Evolutionary conservation across 108 stramenopile species (phyloP).

Genomic region (Nitzschia sp.): DNA sequence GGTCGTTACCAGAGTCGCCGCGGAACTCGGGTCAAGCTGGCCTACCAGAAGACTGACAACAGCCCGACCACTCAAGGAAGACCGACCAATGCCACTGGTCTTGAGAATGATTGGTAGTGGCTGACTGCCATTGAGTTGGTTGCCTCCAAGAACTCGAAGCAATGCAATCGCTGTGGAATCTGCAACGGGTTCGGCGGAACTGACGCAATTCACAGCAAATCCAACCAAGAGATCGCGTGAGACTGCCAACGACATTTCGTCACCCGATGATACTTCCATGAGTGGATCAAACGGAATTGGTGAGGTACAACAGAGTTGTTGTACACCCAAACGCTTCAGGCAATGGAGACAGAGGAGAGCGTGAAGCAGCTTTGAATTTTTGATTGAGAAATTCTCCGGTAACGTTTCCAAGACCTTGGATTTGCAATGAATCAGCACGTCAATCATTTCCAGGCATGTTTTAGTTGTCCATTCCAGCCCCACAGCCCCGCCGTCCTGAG

Average conservation of each 20-base stretch:
- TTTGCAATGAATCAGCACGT: background rate
- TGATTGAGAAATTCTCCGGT: background rate
- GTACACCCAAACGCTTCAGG: slow-evolving; percentile 3
- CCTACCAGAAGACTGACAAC: slow-evolving; percentile 6
- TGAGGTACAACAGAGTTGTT: background rate
- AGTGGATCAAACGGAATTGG: slow-evolving; percentile 11
- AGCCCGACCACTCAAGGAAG: background rate
- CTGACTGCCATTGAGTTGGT: background rate
- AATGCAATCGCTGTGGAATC: too few relatives aligned
- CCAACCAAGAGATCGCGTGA: slow-evolving; percentile 10
- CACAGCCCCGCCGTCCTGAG: background rate
- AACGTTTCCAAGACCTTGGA: background rate
- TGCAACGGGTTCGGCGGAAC: background rate
- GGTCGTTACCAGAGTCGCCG: background rate
- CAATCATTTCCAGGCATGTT: background rate
- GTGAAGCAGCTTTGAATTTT: background rate
- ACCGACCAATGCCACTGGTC: background rate
- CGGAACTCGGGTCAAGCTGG: too few relatives aligned
- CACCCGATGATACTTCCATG: background rate
- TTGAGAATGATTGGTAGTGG: background rate
- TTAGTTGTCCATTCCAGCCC: background rate
- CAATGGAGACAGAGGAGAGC: slow-evolving; percentile 12
- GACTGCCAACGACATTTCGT: background rate
- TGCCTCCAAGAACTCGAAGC: slow-evolving; percentile 13
- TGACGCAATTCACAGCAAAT: background rate